Percentiles rank a stretch among this genome's conserved stretches.
These are phyloP conservation scores for Prorocentrum cordatum DNA, from an alignment of 169 alveolate species.

Conservation along the genomic window DNA sequence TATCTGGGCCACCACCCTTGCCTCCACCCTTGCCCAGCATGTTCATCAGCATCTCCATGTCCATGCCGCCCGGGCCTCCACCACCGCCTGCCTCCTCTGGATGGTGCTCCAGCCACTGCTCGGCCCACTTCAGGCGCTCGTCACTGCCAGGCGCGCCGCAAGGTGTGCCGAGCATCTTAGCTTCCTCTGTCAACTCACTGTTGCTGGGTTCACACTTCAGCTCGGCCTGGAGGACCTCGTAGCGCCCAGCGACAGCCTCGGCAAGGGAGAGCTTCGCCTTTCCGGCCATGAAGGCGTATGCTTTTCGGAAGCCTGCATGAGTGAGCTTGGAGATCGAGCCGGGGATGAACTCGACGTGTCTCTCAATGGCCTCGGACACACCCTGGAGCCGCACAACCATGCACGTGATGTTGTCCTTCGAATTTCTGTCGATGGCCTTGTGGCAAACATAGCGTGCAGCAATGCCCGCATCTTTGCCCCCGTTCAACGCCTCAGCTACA, in stretches of 20 bases:
- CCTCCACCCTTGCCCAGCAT: too few species aligned
- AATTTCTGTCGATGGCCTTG: conserved; percentile 27
- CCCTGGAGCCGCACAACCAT: conserved; percentile 31
- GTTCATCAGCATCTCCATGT: too few species aligned
- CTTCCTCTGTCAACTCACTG: too few species aligned
- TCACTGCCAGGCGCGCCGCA: too few species aligned
- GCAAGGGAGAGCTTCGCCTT: not conserved
- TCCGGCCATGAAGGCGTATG: not conserved
- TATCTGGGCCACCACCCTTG: too few species aligned
- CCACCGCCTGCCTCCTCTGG: too few species aligned
- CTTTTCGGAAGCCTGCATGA: not conserved
- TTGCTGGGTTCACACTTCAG: too few species aligned
- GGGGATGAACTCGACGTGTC: not conserved
- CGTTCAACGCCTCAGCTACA: conserved; percentile 13
- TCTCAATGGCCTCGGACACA: not conserved
- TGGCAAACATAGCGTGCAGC: conserved; percentile 48
- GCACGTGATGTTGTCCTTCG: conserved; percentile 60
- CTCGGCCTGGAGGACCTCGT: conserved; percentile 9
- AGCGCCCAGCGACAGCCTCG: conserved; percentile 32
- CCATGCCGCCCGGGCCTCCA: too few species aligned
- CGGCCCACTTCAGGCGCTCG: too few species aligned
- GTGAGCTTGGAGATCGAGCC: not conserved
- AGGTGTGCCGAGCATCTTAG: too few species aligned
- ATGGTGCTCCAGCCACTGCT: too few species aligned
- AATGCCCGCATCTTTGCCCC: conserved; percentile 22